Conservation (phyloP, 2,329 filamentous ascomycete species). For the Fusarium continuum region DNA sequence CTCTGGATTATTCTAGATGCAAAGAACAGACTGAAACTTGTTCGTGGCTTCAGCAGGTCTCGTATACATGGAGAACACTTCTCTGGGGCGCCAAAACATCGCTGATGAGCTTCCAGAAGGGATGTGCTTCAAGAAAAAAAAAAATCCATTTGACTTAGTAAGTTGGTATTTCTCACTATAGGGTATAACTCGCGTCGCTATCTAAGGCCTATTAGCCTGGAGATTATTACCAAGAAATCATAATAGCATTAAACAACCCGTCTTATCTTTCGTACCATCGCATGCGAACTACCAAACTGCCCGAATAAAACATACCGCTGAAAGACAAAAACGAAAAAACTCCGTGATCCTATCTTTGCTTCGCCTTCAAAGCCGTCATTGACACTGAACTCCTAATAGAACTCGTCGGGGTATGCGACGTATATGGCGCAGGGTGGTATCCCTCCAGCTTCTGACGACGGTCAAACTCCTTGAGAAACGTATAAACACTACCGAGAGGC, state of each 20-base stretch:
- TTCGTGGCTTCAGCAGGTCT: neutral
- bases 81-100: accelerated
- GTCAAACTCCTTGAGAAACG: constrained; percentile 38
- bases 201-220: neutral
- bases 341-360: neutral
- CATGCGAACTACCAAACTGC: neutral
- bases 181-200: neutral
- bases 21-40: accelerated
- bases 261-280: no score
- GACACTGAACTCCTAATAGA: constrained; percentile 35
- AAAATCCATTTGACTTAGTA: neutral
- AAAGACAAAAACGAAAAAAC: neutral
- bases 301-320: neutral
- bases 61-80: accelerated
- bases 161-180: neutral
- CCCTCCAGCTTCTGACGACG: constrained; percentile 27
- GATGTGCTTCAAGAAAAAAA: accelerated
- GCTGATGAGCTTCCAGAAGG: neutral
- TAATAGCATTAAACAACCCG: neutral
- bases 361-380: constrained; percentile 16
- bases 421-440: neutral
- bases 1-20: neutral
- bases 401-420: constrained; percentile 16
- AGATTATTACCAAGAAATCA: neutral
- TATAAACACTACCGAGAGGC: constrained; percentile 36